Base-by-base conservation (phyloP, 2,329 filamentous ascomycete genomes). In the Xylariaceae sp. region DNA sequence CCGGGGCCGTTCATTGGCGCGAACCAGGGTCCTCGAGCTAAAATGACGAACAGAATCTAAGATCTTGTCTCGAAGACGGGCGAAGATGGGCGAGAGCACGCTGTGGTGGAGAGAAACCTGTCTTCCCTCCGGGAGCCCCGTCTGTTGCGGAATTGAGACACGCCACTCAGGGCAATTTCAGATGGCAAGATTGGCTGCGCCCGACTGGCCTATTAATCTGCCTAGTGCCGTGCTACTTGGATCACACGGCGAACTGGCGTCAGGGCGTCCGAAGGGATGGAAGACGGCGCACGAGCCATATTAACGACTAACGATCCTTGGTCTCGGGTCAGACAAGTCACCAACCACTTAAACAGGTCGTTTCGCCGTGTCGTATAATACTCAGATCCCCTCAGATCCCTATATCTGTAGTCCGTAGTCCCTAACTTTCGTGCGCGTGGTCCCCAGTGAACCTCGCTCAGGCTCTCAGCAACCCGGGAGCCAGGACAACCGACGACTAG, bases 1-100 rank as follows among this genome's bases (percentile, higher is more conserved):
- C 52, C 15, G 9, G 34, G 23, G 15, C 11, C 18, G 10, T 17
- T 55, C 10, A 61, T 61, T 61, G 55, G 59, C 15, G 56, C 42
- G 42, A 45, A 34, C 35, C 2, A 50, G 48, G 11, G 23, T 11
- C 17, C 49, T 52, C 34, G 47, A 2, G 55, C 45, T 23, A 35
- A 53, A 50, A 37, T 39, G 4, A 39, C 42, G 23, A 52, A 17
- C n/a, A 42, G n/a, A 42, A 11, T 15, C 47, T 49, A 30, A 23
- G 17, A n/a, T 49, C 35, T 15, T 61, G 58, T 59, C 56, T 61
- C n/a, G 48, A 53, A 10, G 15, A 13, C 7, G 45, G 35, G n/a
- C 23, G 34, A n/a, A 34, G 44, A 49, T 51, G 35, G n/a, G 17
- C 18, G 13, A 34, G 44, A 49, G 17, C 17, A 44, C 13, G 30